Evolutionary conservation across 2,329 filamentous ascomycete genomes (phyloP), one percentile per base, ranked within the genome.

Genomic region (Hirsutella thompsonii): DNA sequence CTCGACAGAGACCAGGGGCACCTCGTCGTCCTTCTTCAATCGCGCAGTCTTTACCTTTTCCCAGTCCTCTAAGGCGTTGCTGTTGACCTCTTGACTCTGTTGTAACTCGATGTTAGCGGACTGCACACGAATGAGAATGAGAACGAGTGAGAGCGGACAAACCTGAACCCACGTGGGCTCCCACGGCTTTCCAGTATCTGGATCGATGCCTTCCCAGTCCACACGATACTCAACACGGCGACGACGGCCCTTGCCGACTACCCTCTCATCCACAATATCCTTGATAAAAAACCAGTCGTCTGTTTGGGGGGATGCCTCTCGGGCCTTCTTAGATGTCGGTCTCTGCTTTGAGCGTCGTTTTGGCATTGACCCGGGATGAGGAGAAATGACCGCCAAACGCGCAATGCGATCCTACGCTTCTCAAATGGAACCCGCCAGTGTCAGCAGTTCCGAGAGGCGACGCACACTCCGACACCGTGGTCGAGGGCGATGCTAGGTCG

Each of bases 141-240:
- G 28, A 23, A 34, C 13, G 9, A 26, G 30, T n/a, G 37, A 43
- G 33, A 11, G 19, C 37, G 38, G 8, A 44, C 35, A 20, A 18
- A 46, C 41, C 20, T 14, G 21, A 28, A 58, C 57, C 61, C 63
- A 66, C 39, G 55, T 54, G 20, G 58, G 54, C 21, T 44, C 21
- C 43, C 59, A 62, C 13, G 41, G 20, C 42, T 63, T 45, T 26
- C 60, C 59, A 3, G 59, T 60, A 4, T 43, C 40, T n/a, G n/a
- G 19, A 39, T 20, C n/a, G 39, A 60, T 48, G 44, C 57, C 52
- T 40, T 58, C 58, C 62, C 63, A 67, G 42, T 63, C 56, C 13
- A 67, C 56, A 16, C 63, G 45, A 36, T 63, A 66, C 42, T 61
- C 48, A 13, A 53, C n/a, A n/a, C n/a, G n/a, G n/a, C n/a, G n/a